Base-by-base conservation (phyloP, 768 basidiomycete genomes). In the Lepiota venenata region DNA sequence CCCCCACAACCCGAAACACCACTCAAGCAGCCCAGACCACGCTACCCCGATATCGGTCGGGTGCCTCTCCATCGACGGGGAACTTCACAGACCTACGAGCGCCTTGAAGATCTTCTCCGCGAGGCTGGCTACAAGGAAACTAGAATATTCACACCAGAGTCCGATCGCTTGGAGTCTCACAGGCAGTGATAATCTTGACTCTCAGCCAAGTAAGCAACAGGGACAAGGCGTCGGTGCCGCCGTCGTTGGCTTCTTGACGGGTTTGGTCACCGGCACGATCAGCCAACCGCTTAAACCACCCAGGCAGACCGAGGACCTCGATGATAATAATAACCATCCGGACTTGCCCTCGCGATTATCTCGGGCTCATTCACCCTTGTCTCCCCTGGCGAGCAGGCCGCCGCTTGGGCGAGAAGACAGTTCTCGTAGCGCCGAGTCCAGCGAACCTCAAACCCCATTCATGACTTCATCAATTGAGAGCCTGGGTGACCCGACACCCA, bases 51-150 rank as follows among this genome's bases (percentile, higher is more conserved):
- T 40, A 79, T 88, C 6, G 79, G 82, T 3, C 82, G 85, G 25
- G 85, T 89, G 5, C 90, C 88, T 0, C 71, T 91, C 12, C 89
- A 91, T 64, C 78, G 87, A 20, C 75, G 90, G 52, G 91, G 91
- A 1, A 91, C 82, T 16, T 91, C 90, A 2, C 82, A 80, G 58
- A 89, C 83, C 3, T 93, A 92, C 59, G 92, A 94, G 60, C 78
- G 83, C 4, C 77, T 96, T 16, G 93, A 93, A 59, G 91, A 94
- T 69, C 75, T 97, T 15, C 76, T 97, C 22, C 76, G 82, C 47
- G 88, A 93, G 66, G 91, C 91, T 1, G 93, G 93, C 1, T 95
- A 94, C 75, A 93, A 92, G 67, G 93, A 96, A 64, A 94, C 92
- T 2, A 81, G 93, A 40, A 79, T 97, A 10, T 89, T 91, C 62